These are phyloP conservation scores for Phtheirospermum japonicum DNA, from an alignment of 257 asterid genomes.

Conservation along the genomic window DNA sequence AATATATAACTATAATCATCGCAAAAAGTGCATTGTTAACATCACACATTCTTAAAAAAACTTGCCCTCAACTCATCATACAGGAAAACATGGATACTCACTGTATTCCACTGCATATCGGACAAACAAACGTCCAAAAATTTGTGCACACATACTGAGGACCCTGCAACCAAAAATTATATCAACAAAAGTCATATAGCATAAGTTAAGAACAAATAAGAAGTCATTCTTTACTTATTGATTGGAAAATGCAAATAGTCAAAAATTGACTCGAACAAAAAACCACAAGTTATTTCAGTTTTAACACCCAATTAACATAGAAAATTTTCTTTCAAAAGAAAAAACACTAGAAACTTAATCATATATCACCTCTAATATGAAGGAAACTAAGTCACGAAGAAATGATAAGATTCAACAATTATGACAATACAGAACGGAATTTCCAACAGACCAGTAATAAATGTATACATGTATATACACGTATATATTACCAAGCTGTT, in stretches of 20 bases:
- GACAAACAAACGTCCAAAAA: conserved; percentile 86
- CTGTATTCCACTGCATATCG: conserved; percentile 92
- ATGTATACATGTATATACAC: too few species aligned
- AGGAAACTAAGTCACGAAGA: background rate
- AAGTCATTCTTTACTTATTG: background rate
- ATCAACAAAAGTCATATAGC: background rate
- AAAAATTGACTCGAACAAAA: background rate
- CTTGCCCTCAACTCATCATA: too few species aligned
- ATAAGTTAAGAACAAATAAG: too few species aligned
- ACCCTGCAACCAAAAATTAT: conserved; percentile 66
- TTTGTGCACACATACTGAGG: conserved; percentile 88
- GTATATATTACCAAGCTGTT: conserved; percentile 61
- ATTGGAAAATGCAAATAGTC: background rate
- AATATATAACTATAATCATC: background rate
- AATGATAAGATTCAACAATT: conserved; percentile 13
- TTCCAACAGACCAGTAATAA: too few species aligned
- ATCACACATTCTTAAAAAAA: too few species aligned
- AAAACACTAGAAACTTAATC: too few species aligned
- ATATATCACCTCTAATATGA: background rate
- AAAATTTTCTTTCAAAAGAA: too few species aligned
- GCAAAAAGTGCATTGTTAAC: background rate
- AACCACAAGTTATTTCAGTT: background rate
- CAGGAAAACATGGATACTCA: conserved; percentile 37
- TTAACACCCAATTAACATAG: background rate
- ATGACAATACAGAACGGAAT: background rate